Percentiles rank a stretch among this genome's conserved stretches.
Evolutionary conservation across 2,329 filamentous ascomycete species (phyloP).

Genomic region (Clarireedia monteithiana): DNA sequence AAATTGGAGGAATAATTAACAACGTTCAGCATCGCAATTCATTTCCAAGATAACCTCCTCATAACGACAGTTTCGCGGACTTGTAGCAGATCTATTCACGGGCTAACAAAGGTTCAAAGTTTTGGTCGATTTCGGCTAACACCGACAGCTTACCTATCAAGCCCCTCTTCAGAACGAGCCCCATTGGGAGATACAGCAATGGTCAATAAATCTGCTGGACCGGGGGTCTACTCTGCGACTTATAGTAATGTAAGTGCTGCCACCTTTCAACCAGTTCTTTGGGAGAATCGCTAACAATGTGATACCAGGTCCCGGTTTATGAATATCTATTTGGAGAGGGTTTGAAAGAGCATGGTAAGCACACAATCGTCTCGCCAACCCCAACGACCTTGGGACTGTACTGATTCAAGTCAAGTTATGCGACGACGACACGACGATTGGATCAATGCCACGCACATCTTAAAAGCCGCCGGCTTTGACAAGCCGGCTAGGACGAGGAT

Average conservation of each 20-base stretch:
- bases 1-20: neutral
- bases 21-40: neutral
- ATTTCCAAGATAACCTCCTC: neutral
- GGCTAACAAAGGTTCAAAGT: too few species aligned
- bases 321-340: slow-evolving; percentile 82
- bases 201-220: slow-evolving; percentile 27
- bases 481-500: slow-evolving; percentile 94
- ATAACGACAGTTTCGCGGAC: neutral
- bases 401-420: slow-evolving; percentile 52
- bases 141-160: neutral
- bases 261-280: too few species aligned
- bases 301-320: slow-evolving; percentile 76
- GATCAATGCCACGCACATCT: slow-evolving; percentile 99
- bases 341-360: slow-evolving; percentile 60
- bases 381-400: neutral
- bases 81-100: too few species aligned
- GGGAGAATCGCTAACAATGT: neutral
- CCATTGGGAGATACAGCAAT: slow-evolving; percentile 14
- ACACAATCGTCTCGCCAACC: neutral
- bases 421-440: slow-evolving; percentile 86
- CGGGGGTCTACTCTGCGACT: slow-evolving; percentile 55
- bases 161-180: neutral
- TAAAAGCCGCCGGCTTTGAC: slow-evolving; percentile 95
- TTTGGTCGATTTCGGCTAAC: neutral
- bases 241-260: slow-evolving; percentile 55